Percentiles rank a stretch among this genome's conserved stretches.
Conservation (phyloP, 768 basidiomycete genomes). For the Albatrellus ellisii region DNA sequence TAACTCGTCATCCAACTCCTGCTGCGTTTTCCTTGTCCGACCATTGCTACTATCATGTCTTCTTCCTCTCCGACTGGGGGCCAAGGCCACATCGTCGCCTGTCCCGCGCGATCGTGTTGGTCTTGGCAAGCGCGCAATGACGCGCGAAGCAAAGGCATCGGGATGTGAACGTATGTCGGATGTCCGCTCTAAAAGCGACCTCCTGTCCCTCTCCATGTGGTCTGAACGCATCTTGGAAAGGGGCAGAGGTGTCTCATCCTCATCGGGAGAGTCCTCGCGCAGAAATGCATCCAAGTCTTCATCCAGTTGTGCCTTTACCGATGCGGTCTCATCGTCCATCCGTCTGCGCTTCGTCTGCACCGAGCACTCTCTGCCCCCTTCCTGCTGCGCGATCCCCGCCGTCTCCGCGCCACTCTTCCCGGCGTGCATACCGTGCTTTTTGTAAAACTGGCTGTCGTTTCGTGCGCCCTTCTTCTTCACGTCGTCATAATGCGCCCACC, state of each 20-base stretch:
- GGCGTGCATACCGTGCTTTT: conserved; percentile 49
- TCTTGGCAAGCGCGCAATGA: conserved; percentile 33
- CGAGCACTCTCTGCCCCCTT: conserved; percentile 8
- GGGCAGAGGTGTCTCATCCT: conserved; percentile 20
- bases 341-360: conserved; percentile 20
- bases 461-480: conserved; percentile 70
- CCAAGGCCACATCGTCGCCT: conserved; percentile 5
- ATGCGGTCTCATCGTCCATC: conserved; percentile 17
- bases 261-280: conserved; percentile 26
- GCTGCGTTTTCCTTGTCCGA: conserved; percentile 43
- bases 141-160: conserved; percentile 27
- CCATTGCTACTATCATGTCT: conserved; percentile 15
- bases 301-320: conserved; percentile 37
- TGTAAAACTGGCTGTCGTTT: conserved; percentile 66
- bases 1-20: conserved; percentile 74
- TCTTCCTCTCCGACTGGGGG: conserved; percentile 12
- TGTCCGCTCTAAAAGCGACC: conserved; percentile 45
- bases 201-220: conserved; percentile 36
- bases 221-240: conserved; percentile 61
- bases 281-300: conserved; percentile 61
- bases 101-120: conserved; percentile 19
- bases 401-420: conserved; percentile 39
- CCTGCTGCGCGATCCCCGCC: conserved; percentile 9
- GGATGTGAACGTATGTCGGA: conserved; percentile 26
- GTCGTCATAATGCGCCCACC: conserved; percentile 62